Percentiles rank a stretch among this genome's conserved stretches.
Evolutionary conservation across 2,329 filamentous ascomycete species (phyloP).

Genomic region (Ophiognomonia clavigignenti-juglandacearum): DNA sequence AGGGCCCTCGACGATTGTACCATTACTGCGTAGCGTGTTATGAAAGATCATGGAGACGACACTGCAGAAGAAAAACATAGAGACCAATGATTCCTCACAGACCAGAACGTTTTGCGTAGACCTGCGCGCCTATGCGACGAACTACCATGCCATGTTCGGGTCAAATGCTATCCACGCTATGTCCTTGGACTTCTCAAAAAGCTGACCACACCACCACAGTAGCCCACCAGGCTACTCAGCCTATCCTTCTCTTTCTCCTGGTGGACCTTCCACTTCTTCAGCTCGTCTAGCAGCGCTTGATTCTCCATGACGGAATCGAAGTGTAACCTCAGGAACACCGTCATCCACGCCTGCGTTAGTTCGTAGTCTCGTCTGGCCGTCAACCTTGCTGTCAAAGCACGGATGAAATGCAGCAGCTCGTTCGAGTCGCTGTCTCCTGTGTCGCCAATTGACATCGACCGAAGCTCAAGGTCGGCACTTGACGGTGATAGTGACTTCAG

Average conservation of each 20-base stretch:
- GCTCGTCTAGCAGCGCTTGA: constrained; percentile 48
- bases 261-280: constrained; percentile 66
- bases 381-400: constrained; percentile 70
- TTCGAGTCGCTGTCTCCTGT: constrained; percentile 46
- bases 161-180: constrained; percentile 22
- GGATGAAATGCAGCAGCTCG: constrained; percentile 75
- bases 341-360: constrained; percentile 95
- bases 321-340: constrained; percentile 82
- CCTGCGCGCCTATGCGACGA: too few species aligned
- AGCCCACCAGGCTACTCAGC: constrained; percentile 74
- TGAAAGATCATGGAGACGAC: too few species aligned
- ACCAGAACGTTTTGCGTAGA: too few species aligned
- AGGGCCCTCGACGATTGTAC: too few species aligned
- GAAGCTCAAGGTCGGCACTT: constrained; percentile 84
- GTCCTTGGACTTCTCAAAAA: constrained; percentile 66
- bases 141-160: too few species aligned
- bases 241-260: constrained; percentile 68
- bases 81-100: too few species aligned
- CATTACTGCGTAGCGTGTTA: too few species aligned
- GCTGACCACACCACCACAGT: constrained; percentile 78
- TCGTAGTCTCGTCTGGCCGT: constrained; percentile 77
- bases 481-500: constrained; percentile 79
- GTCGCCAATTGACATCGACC: constrained; percentile 58
- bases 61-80: too few species aligned
- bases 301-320: constrained; percentile 50